phyloP scores from a whole-genome alignment of 192 early-diverging fungal genomes.

The Bifiguratus adelaidae region DNA sequence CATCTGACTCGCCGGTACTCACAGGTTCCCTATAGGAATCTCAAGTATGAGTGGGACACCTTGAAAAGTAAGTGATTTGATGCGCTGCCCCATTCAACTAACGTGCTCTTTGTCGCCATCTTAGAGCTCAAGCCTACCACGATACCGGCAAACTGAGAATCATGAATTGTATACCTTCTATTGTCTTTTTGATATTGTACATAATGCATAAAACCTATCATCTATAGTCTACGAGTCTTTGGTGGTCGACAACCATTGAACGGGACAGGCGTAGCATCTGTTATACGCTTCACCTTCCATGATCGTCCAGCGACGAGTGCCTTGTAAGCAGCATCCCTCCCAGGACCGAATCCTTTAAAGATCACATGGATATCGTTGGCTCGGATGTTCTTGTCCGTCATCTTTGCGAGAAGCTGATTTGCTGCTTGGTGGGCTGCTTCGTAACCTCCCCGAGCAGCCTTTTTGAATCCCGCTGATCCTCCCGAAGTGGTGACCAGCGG shows the following conservation, averaged over 20 bases:
- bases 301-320: constrained; percentile 57
- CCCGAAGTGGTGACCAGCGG: constrained; percentile 66
- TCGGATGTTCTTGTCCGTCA: constrained; percentile 53
- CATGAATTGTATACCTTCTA: too few species aligned
- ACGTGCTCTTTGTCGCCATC: too few species aligned
- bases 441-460: constrained; percentile 75
- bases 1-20: too few species aligned
- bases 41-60: too few species aligned
- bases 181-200: too few species aligned
- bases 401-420: constrained; percentile 52
- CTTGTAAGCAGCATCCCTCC: constrained; percentile 85
- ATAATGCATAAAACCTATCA: too few species aligned
- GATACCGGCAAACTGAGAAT: too few species aligned
- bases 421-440: constrained; percentile 92
- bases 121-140: too few species aligned
- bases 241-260: constrained; percentile 87
- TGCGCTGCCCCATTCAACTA: too few species aligned
- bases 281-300: constrained; percentile 67
- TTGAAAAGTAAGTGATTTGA: too few species aligned
- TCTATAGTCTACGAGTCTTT: constrained; percentile 79
- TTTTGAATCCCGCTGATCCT: constrained; percentile 78
- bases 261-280: constrained; percentile 84
- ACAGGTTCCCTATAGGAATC: too few species aligned
- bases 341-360: constrained; percentile 86
- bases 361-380: constrained; percentile 61